Evolutionary conservation across 1,284 basidiomycete genomes (phyloP), one percentile per base, ranked within the genome.

Genomic region (Thecaphora thlaspeos): DNA sequence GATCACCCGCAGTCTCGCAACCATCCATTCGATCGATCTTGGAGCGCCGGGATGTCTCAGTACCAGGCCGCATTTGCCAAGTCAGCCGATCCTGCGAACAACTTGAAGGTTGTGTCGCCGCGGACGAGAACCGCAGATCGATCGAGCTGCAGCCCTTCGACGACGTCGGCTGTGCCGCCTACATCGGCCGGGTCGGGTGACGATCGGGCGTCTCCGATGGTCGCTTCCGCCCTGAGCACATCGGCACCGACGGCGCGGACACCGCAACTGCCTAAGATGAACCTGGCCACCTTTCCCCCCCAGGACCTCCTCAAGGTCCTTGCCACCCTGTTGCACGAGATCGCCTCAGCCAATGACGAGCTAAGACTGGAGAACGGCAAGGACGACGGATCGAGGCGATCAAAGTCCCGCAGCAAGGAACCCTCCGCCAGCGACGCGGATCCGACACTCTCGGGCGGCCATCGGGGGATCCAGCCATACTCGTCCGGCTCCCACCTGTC

Each of bases 251-350:
- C 15, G 19, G 37, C 17, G 19, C 37, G 37, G 8, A 48, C 41
- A 19, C 46, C 57, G 30, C 36, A 52, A 34, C 28, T 53, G 38
- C 69, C 78, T 12, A 81, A 81, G 55, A 79, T 85, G 58, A 82
- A 85, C 61, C 79, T 85, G 17, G 82, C 81, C 14, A 80, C 79
- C 2, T 84, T 81, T 61, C 82, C 84, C 0, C 80, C 83, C 0
- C 78, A 80, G 30, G 81, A 91, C 50, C 84, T 98, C 12, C 83
- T 98, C 41, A 86, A 85, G 28, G 85, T 95, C 15, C 86, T 98
- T n/a, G 92, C 94, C 0, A 86, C 86, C 2, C 82, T 97, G 15
- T 83, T 98, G 55, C 87, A 90, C 43, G 90, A 92, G 79, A 96
- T 97, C 75, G 91, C 94, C 4, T 85, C 86, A 2, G 87, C 90